Conservation (phyloP, 2,329 filamentous ascomycete species). For the Fusarium robinianum region DNA sequence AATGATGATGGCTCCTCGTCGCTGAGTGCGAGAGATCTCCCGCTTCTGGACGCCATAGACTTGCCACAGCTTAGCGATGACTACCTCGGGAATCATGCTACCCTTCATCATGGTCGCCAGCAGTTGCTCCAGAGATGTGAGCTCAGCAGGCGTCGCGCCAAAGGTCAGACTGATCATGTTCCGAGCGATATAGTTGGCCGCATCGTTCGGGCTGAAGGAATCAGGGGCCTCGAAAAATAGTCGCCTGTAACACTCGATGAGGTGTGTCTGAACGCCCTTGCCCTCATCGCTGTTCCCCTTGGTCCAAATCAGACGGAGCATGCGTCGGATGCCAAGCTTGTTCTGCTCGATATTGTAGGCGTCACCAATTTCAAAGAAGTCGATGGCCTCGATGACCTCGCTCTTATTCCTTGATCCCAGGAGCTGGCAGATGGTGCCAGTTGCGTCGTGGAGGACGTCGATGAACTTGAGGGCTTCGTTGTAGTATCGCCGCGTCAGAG, state of each 20-base stretch:
- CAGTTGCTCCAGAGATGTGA: conserved; percentile 93
- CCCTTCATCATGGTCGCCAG: conserved; percentile 98
- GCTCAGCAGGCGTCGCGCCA: conserved; percentile 88
- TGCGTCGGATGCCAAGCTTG: conserved; percentile 87
- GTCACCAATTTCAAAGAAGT: conserved; percentile 94
- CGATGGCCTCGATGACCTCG: conserved; percentile 98
- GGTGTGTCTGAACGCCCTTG: conserved; percentile 93
- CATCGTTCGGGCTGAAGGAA: conserved; percentile 83
- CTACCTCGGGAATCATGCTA: conserved; percentile 80
- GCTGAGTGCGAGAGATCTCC: conserved; percentile 89
- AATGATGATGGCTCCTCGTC: conserved; percentile 92
- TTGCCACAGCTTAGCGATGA: conserved; percentile 93
- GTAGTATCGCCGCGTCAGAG: conserved; percentile 88
- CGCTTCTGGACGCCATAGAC: conserved; percentile 94
- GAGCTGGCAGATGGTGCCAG: conserved; percentile 79
- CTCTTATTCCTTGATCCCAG: conserved; percentile 96
- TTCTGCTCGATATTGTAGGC: conserved; percentile 96
- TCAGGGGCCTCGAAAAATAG: conserved; percentile 96
- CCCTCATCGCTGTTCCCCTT: conserved; percentile 99
- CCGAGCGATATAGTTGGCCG: conserved; percentile 91
- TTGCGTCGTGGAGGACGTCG: conserved; percentile 83
- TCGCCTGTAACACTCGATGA: conserved; percentile 95
- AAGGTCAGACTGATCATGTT: conserved; percentile 99
- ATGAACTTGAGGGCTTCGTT: conserved; percentile 94
- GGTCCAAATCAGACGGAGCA: conserved; percentile 98